A percentile compares a stretch with the other conserved stretches of the same genome.
Evolutionary conservation across 768 basidiomycete species (phyloP).

Genomic region (Auricularia sp.): DNA sequence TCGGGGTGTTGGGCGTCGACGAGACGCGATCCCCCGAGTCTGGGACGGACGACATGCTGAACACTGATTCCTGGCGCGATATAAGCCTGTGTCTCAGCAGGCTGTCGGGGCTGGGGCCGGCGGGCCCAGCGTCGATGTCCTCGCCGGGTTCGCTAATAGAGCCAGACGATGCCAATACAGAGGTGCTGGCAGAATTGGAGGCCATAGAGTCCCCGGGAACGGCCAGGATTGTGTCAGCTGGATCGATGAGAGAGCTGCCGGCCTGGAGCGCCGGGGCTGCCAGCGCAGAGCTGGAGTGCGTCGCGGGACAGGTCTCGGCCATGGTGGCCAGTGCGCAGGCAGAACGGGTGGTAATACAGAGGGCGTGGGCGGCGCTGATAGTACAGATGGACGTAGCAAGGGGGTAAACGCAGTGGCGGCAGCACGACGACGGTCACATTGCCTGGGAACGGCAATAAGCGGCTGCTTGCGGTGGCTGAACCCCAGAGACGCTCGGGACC

Average conservation of each 20-base stretch:
- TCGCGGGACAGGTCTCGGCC: background rate
- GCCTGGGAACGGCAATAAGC: too few species aligned
- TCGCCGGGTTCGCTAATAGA: background rate
- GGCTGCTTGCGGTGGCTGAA: too few species aligned
- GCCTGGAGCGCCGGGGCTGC: background rate
- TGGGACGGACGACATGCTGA: background rate
- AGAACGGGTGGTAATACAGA: background rate
- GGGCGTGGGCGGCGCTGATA: too few species aligned
- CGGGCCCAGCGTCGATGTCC: too few species aligned
- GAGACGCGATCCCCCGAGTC: constrained; percentile 13
- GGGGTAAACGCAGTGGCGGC: too few species aligned
- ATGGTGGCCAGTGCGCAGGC: background rate
- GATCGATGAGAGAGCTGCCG: background rate
- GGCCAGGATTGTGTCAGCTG: background rate
- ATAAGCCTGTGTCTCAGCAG: too few species aligned
- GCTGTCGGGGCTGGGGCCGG: too few species aligned
- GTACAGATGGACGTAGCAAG: too few species aligned
- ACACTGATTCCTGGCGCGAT: background rate
- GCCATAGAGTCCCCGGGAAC: background rate
- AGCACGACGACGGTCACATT: too few species aligned
- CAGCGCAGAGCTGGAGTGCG: background rate
- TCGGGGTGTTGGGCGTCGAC: constrained; percentile 19
- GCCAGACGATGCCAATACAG: background rate
- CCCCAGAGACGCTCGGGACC: too few species aligned
- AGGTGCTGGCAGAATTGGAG: background rate